Conservation (phyloP, 2,329 filamentous ascomycete genomes). For the Monosporascus sp. region DNA sequence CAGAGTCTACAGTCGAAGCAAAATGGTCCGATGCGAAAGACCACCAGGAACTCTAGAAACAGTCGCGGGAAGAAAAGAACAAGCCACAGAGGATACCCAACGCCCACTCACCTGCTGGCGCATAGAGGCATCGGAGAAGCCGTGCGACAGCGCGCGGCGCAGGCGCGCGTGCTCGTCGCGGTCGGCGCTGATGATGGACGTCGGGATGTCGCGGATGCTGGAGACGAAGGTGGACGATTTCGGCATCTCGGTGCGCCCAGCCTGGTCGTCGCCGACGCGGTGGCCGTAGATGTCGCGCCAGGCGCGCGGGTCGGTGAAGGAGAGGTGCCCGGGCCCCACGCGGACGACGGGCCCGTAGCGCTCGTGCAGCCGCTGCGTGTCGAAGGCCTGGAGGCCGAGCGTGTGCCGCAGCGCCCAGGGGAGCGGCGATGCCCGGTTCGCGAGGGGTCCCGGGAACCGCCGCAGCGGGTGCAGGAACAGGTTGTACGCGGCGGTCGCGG, state of each 20-base stretch:
- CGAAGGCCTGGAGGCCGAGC: slow-evolving; percentile 16
- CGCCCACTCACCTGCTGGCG: slow-evolving; percentile 13
- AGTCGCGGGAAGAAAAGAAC: too few relatives aligned
- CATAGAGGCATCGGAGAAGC: slow-evolving; percentile 24
- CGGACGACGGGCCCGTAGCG: slow-evolving; percentile 17
- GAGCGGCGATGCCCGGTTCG: slow-evolving; percentile 15
- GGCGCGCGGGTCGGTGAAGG: slow-evolving; percentile 23
- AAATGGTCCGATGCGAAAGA: too few relatives aligned
- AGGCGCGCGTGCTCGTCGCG: slow-evolving; percentile 22
- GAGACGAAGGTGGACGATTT: slow-evolving; percentile 14
- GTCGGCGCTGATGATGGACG: slow-evolving; percentile 24
- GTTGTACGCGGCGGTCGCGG: slow-evolving; percentile 18
- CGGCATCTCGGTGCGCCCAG: slow-evolving; percentile 15
- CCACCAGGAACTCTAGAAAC: too few relatives aligned
- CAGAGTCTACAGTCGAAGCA: too few relatives aligned
- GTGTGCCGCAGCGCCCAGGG: slow-evolving; percentile 19
- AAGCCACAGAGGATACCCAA: too few relatives aligned
- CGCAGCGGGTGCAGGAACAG: slow-evolving; percentile 24
- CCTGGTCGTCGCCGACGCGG: slow-evolving; percentile 16
- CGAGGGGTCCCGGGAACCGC: slow-evolving; percentile 19
- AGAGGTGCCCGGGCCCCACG: slow-evolving; percentile 23
- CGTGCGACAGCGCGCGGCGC: slow-evolving; percentile 25
- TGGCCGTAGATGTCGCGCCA: slow-evolving; percentile 31
- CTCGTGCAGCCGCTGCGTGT: slow-evolving; percentile 20
- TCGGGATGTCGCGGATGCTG: slow-evolving; percentile 13